phyloP scores from a whole-genome alignment of 352 stramenopile species.

The Globisporangium spinosum region DNA sequence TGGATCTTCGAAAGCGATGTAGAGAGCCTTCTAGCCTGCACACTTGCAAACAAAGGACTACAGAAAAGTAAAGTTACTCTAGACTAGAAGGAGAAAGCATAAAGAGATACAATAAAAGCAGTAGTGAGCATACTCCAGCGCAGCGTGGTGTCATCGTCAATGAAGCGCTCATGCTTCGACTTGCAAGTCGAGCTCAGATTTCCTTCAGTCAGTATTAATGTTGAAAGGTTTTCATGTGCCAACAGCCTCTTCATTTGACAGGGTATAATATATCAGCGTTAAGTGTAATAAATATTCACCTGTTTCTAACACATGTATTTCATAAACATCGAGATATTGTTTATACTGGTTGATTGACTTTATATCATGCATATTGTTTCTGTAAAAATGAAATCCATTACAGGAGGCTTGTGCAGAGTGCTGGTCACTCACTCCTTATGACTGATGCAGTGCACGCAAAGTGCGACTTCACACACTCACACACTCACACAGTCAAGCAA shows the following conservation, averaged over 20 bases:
- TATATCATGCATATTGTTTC: not conserved
- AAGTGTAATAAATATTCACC: no score
- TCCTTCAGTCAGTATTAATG: not conserved
- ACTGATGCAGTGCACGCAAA: not conserved
- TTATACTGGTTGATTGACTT: not conserved
- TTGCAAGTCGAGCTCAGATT: not conserved
- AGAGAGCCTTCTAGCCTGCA: not conserved
- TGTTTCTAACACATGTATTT: not conserved
- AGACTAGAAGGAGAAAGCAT: not conserved
- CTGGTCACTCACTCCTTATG: not conserved
- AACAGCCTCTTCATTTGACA: not conserved
- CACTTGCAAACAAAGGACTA: not conserved
- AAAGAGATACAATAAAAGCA: slow-evolving; percentile 1
- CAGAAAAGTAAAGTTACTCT: not conserved
- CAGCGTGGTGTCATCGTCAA: not conserved
- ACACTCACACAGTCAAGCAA: not conserved
- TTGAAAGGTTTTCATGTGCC: not conserved
- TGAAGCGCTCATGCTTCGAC: not conserved
- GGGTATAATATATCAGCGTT: not conserved
- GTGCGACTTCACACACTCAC: not conserved
- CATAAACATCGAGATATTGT: not conserved
- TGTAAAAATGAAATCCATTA: not conserved
- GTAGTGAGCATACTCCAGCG: not conserved
- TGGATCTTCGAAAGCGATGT: not conserved
- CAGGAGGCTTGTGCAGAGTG: not conserved